Base-by-base conservation (phyloP, 2,329 filamentous ascomycete species). In the Colletotrichum magnum region DNA sequence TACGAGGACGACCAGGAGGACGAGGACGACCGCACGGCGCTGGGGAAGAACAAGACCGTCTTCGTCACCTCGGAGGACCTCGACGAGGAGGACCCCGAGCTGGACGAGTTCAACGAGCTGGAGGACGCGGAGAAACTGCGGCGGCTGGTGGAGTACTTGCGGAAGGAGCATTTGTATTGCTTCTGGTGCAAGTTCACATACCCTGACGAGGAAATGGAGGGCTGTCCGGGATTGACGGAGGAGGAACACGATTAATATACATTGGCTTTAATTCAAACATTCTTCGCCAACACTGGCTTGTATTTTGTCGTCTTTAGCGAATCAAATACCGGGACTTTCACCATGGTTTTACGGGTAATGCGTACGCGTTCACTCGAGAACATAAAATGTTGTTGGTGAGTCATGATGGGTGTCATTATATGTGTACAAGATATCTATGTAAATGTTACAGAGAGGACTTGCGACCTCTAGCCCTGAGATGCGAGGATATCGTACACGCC, bases 151-250 rank as follows among this genome's bases (percentile, higher is more conserved):
- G 78, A 82, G 18, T 90, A 93, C 79, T 79, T 99, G 62, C 88
- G 96, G 45, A 84, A 89, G 57, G 87, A 88, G 76, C 89, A 94
- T 76, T 81, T 86, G 52, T 99, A 99, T 78, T 99, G 96, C 82
- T 97, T 98, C 78, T 99, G 95, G 93, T 99, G 96, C 81, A 98
- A 98, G 79, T 92, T 88, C 79, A 84, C 85, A 60, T 99, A 98
- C 78, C 88, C 90, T 0, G 90, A 94, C 75, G 83, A 83, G 43
- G 80, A 83, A 43, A 91, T 98, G 92, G 94, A 96, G 13, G 95
- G 93, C 0, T 99, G 96, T 84, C 95, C 96, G 0, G 96, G 96
- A 1, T 64, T 91, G 43, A 93, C 90, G 0, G 96, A 98, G 80
- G 94, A 97, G 76, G 95, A 98, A 75, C 89, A 92, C 71, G 89